phyloP scores from a whole-genome alignment of 2,329 filamentous ascomycete species.

The Achaetomium macrosporum region DNA sequence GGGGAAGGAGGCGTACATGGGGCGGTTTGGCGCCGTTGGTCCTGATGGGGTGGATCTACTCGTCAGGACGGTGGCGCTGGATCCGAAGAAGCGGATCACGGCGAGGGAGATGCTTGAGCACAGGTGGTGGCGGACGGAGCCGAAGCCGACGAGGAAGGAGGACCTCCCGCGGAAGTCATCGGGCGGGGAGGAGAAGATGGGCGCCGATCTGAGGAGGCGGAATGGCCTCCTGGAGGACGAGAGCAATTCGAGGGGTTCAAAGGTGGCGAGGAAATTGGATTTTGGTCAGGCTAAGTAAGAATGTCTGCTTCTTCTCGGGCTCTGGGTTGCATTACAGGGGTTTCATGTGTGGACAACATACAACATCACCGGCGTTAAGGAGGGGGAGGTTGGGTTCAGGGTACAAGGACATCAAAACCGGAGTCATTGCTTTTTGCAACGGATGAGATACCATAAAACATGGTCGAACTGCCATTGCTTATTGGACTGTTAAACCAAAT shows the following conservation, averaged over 20 bases:
- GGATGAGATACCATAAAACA: not conserved
- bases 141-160: constrained; percentile 73
- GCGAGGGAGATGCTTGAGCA: constrained; percentile 75
- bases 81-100: constrained; percentile 78
- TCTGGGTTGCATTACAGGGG: not conserved
- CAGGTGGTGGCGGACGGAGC: constrained; percentile 78
- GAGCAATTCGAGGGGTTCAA: constrained; percentile 51
- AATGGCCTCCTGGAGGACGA: constrained; percentile 66
- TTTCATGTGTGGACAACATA: not conserved
- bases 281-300: constrained; percentile 51
- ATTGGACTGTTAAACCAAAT: not conserved
- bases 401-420: not conserved
- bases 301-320: not conserved
- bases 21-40: constrained; percentile 74
- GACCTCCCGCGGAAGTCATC: constrained; percentile 73
- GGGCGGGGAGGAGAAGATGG: constrained; percentile 62
- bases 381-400: not conserved
- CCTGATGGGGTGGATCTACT: constrained; percentile 80
- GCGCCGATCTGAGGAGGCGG: constrained; percentile 74
- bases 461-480: not conserved
- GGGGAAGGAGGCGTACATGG: constrained; percentile 65
- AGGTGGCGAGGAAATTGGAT: constrained; percentile 77
- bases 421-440: not conserved
- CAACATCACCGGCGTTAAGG: constrained; percentile 1
- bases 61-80: constrained; percentile 75